A percentile compares a stretch with the other conserved stretches of the same genome.
phyloP scores from a whole-genome alignment of 1,284 basidiomycete species.

The Fomitopsis pinicola region DNA sequence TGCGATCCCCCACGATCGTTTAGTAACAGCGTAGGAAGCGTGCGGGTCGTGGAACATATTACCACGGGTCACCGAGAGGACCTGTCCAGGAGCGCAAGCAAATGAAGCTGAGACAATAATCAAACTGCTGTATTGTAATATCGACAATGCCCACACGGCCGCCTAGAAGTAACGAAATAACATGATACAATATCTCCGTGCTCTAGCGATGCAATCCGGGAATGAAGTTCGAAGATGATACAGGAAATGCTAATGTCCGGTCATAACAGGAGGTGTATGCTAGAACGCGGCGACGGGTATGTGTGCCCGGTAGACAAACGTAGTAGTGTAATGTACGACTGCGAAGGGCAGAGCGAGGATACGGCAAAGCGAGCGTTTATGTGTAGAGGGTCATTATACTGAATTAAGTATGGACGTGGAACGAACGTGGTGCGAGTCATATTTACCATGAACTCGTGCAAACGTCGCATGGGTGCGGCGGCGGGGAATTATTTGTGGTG shows the following conservation, averaged over 20 bases:
- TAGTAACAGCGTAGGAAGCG: not conserved
- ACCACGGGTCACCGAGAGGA: too few species aligned
- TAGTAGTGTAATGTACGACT: not conserved
- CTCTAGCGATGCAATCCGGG: not conserved
- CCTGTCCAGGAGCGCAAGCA: not conserved
- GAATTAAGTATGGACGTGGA: constrained; percentile 1
- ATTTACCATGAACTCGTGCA: not conserved
- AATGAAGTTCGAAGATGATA: not conserved
- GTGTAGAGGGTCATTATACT: not conserved
- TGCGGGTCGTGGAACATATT: not conserved
- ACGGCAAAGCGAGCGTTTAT: not conserved
- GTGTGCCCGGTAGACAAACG: not conserved
- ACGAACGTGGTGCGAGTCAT: constrained; percentile 4
- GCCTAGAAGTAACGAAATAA: not conserved
- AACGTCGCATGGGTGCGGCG: not conserved
- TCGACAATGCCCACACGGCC: not conserved
- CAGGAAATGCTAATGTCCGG: not conserved
- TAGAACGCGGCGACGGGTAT: not conserved
- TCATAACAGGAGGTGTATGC: not conserved
- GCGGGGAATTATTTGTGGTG: constrained; percentile 5
- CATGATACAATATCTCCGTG: constrained; percentile 1
- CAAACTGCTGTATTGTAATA: not conserved
- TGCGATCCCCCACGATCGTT: not conserved
- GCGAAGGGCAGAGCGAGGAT: not conserved
- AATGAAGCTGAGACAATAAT: not conserved